Evolutionary conservation across 306 rosid genomes (phyloP), one percentile per base, ranked within the genome.

Genomic region (Sophora flavescens): DNA sequence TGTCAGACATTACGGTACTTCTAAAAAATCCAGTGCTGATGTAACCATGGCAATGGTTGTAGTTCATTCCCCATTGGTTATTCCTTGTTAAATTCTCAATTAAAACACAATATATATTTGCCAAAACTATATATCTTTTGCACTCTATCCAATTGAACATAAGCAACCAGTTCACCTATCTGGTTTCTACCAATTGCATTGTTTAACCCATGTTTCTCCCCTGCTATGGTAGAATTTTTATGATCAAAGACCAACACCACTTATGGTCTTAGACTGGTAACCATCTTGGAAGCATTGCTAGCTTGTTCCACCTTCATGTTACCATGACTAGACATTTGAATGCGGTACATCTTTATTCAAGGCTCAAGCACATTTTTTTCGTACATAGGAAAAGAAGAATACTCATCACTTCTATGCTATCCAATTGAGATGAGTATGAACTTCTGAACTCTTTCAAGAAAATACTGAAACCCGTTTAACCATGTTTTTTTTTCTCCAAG

Each of bases 371-470:
- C 3, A 1, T 52, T 14, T 38, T n/a, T 48, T 22, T 39, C 35
- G 30, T 12, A 82, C 51, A 42, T 2, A 0, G 13, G 52, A 17
- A 18, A 14, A 32, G 33, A 42, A 35, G 3, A 14, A n/a, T 15
- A 62, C 59, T 6, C 3, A 47, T 64, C 58, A 35, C 52, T 41
- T n/a, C n/a, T 16, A 10, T 33, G 16, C n/a, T 66, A 22, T 22
- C 13, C 70, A 74, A 66, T 33, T 30, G 38, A 14, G 39, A 54
- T 41, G 32, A 42, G 36, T 56, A 57, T 54, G 65, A 63, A 64
- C 56, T 41, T 22, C 7, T n/a, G 8, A 47, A 26, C 18, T 53
- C 7, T 73, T 83, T 57, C 44, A 58, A 74, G 65, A 65, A 78
- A 54, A 68, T 26, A 61, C 54, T 48, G 36, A 68, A 66, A 26